Base-by-base conservation (phyloP, 495 filamentous ascomycete genomes). In the Penicillium cinerascens region DNA sequence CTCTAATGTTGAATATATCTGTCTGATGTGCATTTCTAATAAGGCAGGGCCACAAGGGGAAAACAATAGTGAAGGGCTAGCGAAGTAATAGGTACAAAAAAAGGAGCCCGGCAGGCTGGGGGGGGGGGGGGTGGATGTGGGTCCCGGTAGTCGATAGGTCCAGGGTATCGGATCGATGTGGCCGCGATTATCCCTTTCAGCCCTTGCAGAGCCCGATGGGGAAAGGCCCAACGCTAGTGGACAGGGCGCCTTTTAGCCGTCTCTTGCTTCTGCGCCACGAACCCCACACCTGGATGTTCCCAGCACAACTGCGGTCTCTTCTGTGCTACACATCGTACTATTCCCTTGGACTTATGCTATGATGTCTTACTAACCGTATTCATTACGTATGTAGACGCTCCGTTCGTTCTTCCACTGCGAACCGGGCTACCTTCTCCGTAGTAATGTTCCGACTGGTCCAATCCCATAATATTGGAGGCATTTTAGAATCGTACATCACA, bases 101-200 rank as follows among this genome's bases (percentile, higher is more conserved):
- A 33, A 33, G 29, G 2, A 13, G 8, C 4, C 37, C 37, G 25
- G 1, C 7, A 3, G 33, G 6, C 42, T 27, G n/a, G n/a, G n/a
- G n/a, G n/a, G n/a, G n/a, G n/a, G n/a, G n/a, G n/a, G n/a, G n/a
- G n/a, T n/a, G n/a, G n/a, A n/a, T n/a, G n/a, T n/a, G n/a, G n/a
- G n/a, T n/a, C n/a, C n/a, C n/a, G n/a, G n/a, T n/a, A n/a, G 26
- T 36, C 18, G 33, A 56, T 52, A 47, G 47, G 47, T 52, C 54
- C n/a, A n/a, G 20, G 52, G 43, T 47, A 27, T 42, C 46, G 50
- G 55, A 58, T 58, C 55, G 55, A 58, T 58, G 50, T 46, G 49
- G 45, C 55, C 55, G 55, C 49, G 40, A 44, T 42, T 21, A 36
- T 47, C 49, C 50, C 55, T 44, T 52, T 37, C 23, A 15, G 29